Base-by-base conservation (phyloP, 148 eudicot species). In the Cornus florida region DNA sequence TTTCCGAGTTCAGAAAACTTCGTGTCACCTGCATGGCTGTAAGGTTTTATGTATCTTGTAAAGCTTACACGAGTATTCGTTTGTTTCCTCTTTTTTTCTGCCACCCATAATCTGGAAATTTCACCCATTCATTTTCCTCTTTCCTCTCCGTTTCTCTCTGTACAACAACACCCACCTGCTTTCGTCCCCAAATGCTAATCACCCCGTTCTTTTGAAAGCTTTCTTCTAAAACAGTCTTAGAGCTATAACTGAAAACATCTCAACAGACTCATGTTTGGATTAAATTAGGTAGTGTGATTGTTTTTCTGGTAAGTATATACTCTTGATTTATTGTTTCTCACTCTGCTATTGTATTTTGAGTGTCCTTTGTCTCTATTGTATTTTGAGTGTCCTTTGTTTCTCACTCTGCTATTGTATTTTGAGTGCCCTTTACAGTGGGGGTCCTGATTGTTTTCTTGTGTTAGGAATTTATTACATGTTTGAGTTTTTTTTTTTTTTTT, bases 11-110 rank as follows among this genome's bases (percentile, higher is more conserved):
- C 38, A 35, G 38, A 35, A 35, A 35, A 35, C 66, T 76, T 60
- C 77, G 77, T 81, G 76, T 70, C 60, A 79, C 43, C 86, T 86
- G 88, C 88, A 86, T 86, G 86, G 85, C 80, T 86, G 84, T 74
- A 72, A 39, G 20, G 71, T 71, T 50, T 46, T 72, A 0, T 39
- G 75, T 31, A 33, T 69, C 76, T 67, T 77, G 62, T 60, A 79
- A 80, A 80, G 83, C 80, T 83, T 80, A 70, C 86, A 90, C 93
- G 89, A 88, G 88, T 86, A 85, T 91, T 86, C 91, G 88, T 81
- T 80, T 82, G 78, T 73, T 75, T 57, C 69, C 82, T 71, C 70
- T 68, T 75, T 60, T 65, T 69, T 72, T 77, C 79, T 78, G 83
- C 87, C 85, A 78, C 85, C 84, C 80, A 76, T 76, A 83, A 38